These are phyloP conservation scores for Alternaria longipes DNA, from an alignment of 2,329 filamentous ascomycete species.

Conservation along the genomic window DNA sequence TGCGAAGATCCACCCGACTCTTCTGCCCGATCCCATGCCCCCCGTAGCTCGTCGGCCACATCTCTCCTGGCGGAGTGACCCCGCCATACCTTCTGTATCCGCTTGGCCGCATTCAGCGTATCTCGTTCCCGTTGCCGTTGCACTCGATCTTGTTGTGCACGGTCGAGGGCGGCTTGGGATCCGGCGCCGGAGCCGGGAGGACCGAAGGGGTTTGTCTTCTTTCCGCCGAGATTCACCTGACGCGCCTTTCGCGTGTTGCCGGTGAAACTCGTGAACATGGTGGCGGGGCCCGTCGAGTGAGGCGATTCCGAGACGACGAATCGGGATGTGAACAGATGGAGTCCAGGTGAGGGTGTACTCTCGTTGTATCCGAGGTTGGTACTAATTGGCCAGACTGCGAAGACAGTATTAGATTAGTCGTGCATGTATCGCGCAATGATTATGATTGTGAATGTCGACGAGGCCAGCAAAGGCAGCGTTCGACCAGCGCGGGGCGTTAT, in stretches of 20 bases:
- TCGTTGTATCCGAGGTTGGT: no score
- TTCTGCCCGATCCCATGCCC: conserved; percentile 46
- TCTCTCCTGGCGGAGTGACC: conserved; percentile 71
- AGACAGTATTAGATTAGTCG: conserved; percentile 9
- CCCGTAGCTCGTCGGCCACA: conserved; percentile 64
- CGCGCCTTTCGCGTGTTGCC: conserved; percentile 84
- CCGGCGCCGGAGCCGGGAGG: conserved; percentile 66
- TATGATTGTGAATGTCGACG: conserved; percentile 8
- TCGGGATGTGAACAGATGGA: neutral
- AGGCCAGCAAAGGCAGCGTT: conserved; percentile 8
- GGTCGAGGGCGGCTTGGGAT: conserved; percentile 79
- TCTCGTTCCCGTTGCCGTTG: conserved; percentile 83
- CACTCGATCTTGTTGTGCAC: conserved; percentile 86
- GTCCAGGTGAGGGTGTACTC: neutral
- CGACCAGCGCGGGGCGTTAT: neutral
- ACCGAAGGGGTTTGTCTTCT: conserved; percentile 81
- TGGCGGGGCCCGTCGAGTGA: conserved; percentile 20
- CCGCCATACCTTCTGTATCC: conserved; percentile 83
- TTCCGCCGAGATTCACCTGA: conserved; percentile 93
- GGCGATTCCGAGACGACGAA: neutral
- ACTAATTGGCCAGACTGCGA: neutral
- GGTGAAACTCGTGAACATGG: conserved; percentile 92
- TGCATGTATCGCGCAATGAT: conserved; percentile 12
- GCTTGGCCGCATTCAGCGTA: conserved; percentile 74
- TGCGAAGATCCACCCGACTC: conserved; percentile 11